A percentile compares a stretch with the other conserved stretches of the same genome.
Conservation (phyloP, 208 protist species). For the Angomonas deanei region DNA sequence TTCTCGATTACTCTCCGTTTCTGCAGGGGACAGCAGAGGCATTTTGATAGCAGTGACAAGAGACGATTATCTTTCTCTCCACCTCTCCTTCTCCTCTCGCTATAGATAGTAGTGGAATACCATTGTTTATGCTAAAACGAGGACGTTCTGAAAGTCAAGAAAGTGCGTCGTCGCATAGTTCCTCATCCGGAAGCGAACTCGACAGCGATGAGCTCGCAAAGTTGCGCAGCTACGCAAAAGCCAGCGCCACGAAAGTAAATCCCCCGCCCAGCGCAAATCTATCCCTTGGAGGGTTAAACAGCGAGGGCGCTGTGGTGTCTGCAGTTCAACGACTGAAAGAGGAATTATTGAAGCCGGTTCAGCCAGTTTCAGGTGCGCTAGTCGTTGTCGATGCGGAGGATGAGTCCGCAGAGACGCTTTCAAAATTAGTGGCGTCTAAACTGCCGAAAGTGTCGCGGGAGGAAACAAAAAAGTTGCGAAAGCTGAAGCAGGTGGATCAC, state of each 20-base stretch:
- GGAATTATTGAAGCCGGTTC: conserved; percentile 51
- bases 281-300: no score
- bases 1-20: not conserved
- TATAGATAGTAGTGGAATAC: no score
- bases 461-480: conserved; percentile 61
- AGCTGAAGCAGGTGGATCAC: conserved; percentile 75
- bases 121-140: no score
- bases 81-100: no score
- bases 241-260: no score
- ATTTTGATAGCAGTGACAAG: no score
- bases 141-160: no score
- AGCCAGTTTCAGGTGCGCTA: conserved; percentile 39
- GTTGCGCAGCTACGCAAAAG: no score
- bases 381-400: conserved; percentile 69
- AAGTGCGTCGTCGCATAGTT: not conserved
- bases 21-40: conserved; percentile 24
- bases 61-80: no score
- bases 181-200: not conserved
- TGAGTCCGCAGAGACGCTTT: conserved; percentile 55
- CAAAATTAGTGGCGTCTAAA: conserved; percentile 38
- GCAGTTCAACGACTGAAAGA: conserved; percentile 35
- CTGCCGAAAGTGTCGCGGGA: conserved; percentile 35
- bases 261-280: no score
- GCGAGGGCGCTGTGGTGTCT: conserved; percentile 10
- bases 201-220: not conserved